Conservation (phyloP, 2,329 filamentous ascomycete species). For the Colletotrichum sp. region DNA sequence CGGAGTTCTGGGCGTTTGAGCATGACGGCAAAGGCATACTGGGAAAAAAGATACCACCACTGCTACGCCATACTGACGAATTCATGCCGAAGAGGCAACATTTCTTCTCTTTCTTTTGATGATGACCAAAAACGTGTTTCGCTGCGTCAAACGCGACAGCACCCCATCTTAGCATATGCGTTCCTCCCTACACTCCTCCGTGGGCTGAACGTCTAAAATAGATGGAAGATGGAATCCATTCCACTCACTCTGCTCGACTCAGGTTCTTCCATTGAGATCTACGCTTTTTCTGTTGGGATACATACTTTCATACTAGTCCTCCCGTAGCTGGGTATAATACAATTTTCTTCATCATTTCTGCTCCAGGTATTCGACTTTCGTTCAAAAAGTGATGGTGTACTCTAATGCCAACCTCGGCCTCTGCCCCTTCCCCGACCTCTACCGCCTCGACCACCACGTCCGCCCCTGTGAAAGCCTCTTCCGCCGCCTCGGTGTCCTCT, state of each 20-base stretch:
- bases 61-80: slow-evolving; percentile 14
- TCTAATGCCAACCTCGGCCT: slow-evolving; percentile 25
- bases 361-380: not conserved
- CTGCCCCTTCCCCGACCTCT: slow-evolving; percentile 38
- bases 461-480: slow-evolving; percentile 33
- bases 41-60: slow-evolving; percentile 13
- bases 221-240: slow-evolving; percentile 54
- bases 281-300: slow-evolving; percentile 55
- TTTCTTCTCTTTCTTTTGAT: not conserved
- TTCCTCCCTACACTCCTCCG: slow-evolving; percentile 51
- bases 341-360: not conserved
- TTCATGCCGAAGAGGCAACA: not conserved
- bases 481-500: slow-evolving; percentile 37
- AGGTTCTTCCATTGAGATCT: slow-evolving; percentile 45
- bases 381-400: not conserved
- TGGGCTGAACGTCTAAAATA: slow-evolving; percentile 60
- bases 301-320: slow-evolving; percentile 26
- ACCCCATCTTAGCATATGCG: slow-evolving; percentile 60
- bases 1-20: slow-evolving; percentile 16
- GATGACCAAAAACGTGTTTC: not conserved
- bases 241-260: slow-evolving; percentile 58
- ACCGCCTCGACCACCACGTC: slow-evolving; percentile 41
- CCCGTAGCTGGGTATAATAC: not conserved
- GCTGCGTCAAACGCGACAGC: not conserved
- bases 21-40: not conserved